A percentile compares a stretch with the other conserved stretches of the same genome.
These are phyloP conservation scores for Lodderomyces elongisporus DNA, from an alignment of 1,139 yeast genomes.

Conservation along the genomic window DNA sequence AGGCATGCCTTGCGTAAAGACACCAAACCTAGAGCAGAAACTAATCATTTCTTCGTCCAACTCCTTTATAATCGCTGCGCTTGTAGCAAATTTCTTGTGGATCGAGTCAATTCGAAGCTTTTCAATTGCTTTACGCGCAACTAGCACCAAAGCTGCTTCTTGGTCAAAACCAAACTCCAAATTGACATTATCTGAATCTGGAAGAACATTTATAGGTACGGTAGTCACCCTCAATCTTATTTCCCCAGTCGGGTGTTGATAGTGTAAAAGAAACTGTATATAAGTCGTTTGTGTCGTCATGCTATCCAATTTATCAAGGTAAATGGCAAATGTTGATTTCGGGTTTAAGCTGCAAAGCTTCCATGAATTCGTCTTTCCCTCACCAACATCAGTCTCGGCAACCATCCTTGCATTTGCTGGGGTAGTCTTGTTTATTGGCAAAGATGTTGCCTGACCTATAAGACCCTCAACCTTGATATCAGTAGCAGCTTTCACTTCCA, in stretches of 20 bases:
- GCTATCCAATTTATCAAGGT: conserved; percentile 49
- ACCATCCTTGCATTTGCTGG: conserved; percentile 18
- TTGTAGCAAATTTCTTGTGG: conserved; percentile 12
- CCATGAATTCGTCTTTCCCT: conserved; percentile 57
- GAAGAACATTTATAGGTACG: conserved; percentile 35
- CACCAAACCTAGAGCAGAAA: conserved; percentile 83
- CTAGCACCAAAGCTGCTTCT: conserved; percentile 62
- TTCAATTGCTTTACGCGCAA: conserved; percentile 51
- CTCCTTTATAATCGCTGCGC: conserved; percentile 63
- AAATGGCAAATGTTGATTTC: conserved; percentile 54
- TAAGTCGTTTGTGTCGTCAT: conserved; percentile 22
- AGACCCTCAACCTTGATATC: conserved; percentile 54
- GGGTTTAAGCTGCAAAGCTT: conserved; percentile 52
- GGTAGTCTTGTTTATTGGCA: conserved; percentile 25
- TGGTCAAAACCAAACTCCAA: conserved; percentile 54
- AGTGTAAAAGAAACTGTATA: conserved; percentile 71
- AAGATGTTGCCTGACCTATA: conserved; percentile 52
- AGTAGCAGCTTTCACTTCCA: conserved; percentile 47
- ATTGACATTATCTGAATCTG: conserved; percentile 39
- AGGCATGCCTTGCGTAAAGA: conserved; percentile 73
- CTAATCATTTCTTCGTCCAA: conserved; percentile 81
- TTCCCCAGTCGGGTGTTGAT: conserved; percentile 55
- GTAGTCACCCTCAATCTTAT: conserved; percentile 48
- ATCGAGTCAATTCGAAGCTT: conserved; percentile 30
- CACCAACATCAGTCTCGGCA: conserved; percentile 36